These are phyloP conservation scores for Circinella minor DNA, from an alignment of 371 early-diverging fungal genomes.

Conservation along the genomic window DNA sequence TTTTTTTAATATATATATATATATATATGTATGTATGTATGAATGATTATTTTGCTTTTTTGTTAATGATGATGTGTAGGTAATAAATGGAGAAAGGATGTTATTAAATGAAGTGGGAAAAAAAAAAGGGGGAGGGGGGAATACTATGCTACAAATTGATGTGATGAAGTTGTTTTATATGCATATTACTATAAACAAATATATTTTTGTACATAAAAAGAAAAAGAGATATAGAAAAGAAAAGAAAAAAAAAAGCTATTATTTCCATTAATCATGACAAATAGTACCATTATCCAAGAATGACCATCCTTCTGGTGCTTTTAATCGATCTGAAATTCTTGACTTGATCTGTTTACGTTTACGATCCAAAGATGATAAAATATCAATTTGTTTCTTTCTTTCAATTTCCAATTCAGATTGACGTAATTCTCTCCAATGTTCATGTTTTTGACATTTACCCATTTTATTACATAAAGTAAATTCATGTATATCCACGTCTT, in stretches of 20 bases:
- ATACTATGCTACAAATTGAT: no score
- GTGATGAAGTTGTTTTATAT: no score
- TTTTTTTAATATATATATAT: no score
- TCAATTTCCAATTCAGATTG: constrained; percentile 3
- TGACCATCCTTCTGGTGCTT: not conserved
- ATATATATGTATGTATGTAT: no score
- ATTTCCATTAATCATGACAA: not conserved
- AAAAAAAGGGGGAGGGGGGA: no score
- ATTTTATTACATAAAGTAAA: not conserved
- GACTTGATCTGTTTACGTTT: constrained; percentile 4
- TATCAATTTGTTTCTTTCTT: constrained; percentile 1
- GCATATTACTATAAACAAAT: no score
- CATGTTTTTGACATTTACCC: constrained; percentile 14
- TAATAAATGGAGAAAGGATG: not conserved
- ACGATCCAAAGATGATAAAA: not conserved
- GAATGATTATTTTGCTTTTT: no score
- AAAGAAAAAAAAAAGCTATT: no score
- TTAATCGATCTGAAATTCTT: constrained; percentile 3
- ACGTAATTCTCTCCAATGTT: constrained; percentile 3
- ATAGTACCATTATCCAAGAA: constrained; percentile 17
- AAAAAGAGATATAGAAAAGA: no score
- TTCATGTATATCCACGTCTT: not conserved
- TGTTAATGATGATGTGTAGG: no score
- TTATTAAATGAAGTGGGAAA: no score
- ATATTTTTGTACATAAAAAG: no score